Percentiles rank a stretch among this genome's conserved stretches.
Evolutionary conservation across 139 green algal genomes (phyloP).

Genomic region (Chlorella sorokiniana): DNA sequence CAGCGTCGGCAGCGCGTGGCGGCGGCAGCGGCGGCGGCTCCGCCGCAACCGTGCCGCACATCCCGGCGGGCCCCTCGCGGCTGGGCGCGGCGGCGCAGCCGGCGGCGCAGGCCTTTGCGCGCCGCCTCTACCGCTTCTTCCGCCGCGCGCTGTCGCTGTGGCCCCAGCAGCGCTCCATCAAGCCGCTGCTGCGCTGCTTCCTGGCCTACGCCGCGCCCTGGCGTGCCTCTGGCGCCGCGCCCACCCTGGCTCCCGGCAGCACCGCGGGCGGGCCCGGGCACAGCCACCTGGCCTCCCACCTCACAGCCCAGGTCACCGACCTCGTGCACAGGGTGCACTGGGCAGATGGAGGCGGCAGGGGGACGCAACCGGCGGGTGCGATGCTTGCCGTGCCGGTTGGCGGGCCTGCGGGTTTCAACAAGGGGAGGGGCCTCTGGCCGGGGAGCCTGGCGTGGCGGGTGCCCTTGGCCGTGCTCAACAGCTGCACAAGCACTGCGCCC

Average conservation of each 20-base stretch:
- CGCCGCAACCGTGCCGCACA: not conserved
- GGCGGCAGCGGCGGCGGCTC: not conserved
- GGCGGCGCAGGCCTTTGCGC: constrained; percentile 58
- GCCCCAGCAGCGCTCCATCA: constrained; percentile 59
- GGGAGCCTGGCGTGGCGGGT: too few relatives aligned
- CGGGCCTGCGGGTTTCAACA: too few relatives aligned
- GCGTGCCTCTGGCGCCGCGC: constrained; percentile 13
- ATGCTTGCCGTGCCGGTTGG: too few relatives aligned
- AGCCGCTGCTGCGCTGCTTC: constrained; percentile 64
- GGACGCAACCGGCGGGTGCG: not conserved
- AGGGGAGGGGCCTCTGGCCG: too few relatives aligned
- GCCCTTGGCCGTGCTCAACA: too few relatives aligned
- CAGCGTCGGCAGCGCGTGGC: not conserved
- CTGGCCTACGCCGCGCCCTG: constrained; percentile 69
- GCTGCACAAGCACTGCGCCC: too few relatives aligned
- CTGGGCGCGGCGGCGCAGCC: constrained; percentile 33
- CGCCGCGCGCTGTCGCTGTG: constrained; percentile 62
- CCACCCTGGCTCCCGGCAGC: constrained; percentile 13
- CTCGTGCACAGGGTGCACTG: constrained; percentile 45
- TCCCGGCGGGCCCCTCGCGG: not conserved
- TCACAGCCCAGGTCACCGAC: constrained; percentile 40
- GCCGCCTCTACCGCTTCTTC: constrained; percentile 75
- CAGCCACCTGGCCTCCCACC: constrained; percentile 9
- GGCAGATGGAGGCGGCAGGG: constrained; percentile 14
- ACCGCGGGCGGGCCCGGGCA: not conserved